These are phyloP conservation scores for Linnemannia exigua DNA, from an alignment of 192 early-diverging fungal genomes.

Conservation along the genomic window DNA sequence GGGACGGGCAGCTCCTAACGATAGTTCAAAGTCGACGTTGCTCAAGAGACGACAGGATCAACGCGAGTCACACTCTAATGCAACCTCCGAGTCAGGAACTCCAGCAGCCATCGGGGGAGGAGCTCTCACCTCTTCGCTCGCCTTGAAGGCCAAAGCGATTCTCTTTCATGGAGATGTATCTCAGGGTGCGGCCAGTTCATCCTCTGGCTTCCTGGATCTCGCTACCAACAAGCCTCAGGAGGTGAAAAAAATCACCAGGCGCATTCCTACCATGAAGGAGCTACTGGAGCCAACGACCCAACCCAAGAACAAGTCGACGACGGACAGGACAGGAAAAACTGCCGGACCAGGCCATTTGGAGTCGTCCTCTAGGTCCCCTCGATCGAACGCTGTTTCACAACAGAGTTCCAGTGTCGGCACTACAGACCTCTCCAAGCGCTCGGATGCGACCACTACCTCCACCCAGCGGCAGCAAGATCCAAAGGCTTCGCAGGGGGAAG, in stretches of 20 bases:
- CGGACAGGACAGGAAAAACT: constrained; percentile 19
- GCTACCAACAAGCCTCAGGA: constrained; percentile 38
- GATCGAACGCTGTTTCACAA: neutral
- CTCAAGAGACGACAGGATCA: constrained; percentile 37
- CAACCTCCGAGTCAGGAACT: constrained; percentile 40
- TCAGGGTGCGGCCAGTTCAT: constrained; percentile 18
- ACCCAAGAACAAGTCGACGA: neutral
- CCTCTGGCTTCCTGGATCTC: constrained; percentile 43
- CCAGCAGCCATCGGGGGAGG: constrained; percentile 26
- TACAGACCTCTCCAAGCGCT: constrained; percentile 17
- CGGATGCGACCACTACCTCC: neutral
- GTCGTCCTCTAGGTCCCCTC: neutral
- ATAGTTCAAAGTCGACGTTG: constrained; percentile 17
- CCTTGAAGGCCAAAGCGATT: constrained; percentile 49
- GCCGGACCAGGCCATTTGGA: neutral
- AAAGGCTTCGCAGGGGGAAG: constrained; percentile 8
- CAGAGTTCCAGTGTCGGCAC: neutral
- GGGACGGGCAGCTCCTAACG: neutral
- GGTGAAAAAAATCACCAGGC: constrained; percentile 34
- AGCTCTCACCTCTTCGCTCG: constrained; percentile 28
- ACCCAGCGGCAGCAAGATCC: constrained; percentile 37
- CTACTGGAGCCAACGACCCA: constrained; percentile 26
- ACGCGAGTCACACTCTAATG: constrained; percentile 32
- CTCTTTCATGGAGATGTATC: constrained; percentile 47
- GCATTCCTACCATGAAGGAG: constrained; percentile 53